Conservation (phyloP, 2,329 filamentous ascomycete species). For the Penicillium sp. region DNA sequence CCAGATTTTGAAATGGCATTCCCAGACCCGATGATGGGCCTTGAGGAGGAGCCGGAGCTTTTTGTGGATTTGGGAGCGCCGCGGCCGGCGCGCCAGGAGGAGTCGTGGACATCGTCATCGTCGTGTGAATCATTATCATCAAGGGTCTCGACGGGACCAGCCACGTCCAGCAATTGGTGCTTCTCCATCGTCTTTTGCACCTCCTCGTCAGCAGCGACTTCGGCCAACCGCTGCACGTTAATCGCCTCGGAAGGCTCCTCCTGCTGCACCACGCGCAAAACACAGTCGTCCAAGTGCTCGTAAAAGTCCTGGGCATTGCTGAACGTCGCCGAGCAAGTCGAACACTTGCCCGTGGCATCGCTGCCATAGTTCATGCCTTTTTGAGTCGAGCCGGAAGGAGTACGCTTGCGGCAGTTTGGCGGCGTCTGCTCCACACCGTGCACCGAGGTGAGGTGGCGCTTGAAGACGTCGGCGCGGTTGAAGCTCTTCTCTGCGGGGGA, state of each 20-base stretch:
- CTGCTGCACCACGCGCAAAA: slow-evolving; percentile 64
- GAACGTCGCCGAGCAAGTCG: slow-evolving; percentile 85
- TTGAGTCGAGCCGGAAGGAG: slow-evolving; percentile 53
- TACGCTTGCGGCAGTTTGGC: slow-evolving; percentile 85
- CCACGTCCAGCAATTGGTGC: slow-evolving; percentile 55
- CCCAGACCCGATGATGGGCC: slow-evolving; percentile 53
- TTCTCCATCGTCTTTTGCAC: slow-evolving; percentile 61
- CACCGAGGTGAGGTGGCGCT: slow-evolving; percentile 85
- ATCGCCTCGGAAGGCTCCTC: slow-evolving; percentile 60
- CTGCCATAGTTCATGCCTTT: slow-evolving; percentile 71
- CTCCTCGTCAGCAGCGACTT: slow-evolving; percentile 62
- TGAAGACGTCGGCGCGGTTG: slow-evolving; percentile 94
- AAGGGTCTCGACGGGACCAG: slow-evolving; percentile 54
- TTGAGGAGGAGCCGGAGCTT: slow-evolving; percentile 52
- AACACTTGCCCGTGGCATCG: slow-evolving; percentile 84
- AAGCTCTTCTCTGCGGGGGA: slow-evolving; percentile 92
- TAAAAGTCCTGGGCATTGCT: slow-evolving; percentile 93
- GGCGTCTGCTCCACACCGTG: slow-evolving; percentile 92
- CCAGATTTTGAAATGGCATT: slow-evolving; percentile 47
- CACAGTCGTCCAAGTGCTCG: slow-evolving; percentile 81
- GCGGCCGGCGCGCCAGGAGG: slow-evolving; percentile 50
- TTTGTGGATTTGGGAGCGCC: slow-evolving; percentile 53
- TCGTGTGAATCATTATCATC: slow-evolving; percentile 57
- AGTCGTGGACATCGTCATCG: slow-evolving; percentile 57
- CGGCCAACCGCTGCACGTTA: slow-evolving; percentile 57